Evolutionary conservation across 257 asterid genomes (phyloP), one percentile per base, ranked within the genome.

Genomic region (Solanum gracilifrons): DNA sequence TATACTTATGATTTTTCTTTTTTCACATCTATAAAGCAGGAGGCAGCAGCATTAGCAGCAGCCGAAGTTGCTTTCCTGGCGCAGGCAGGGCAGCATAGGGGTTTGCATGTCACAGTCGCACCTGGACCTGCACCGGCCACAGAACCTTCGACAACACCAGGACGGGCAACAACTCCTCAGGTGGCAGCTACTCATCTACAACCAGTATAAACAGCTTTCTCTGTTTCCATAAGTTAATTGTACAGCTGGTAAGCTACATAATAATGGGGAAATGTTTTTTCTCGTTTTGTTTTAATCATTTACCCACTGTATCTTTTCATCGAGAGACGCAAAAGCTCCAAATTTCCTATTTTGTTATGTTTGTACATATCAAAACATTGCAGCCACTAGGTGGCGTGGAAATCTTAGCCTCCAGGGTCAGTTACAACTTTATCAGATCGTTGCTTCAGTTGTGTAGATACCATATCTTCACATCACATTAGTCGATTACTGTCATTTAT

Each of bases 1-100:
- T 29, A 31, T 46, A 13, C 58, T 23, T 39, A 1, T 83, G 60
- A 4, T 73, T 82, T 83, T 66, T 82, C 31, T 46, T 87, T 4
- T 69, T 41, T 72, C 43, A 48, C 31, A 31, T 46, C 4, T 13
- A 21, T 25, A 32, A 87, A 83, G 23, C 92, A 92, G 94, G 94
- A 92, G 88, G 93, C 92, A 25, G 92, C 93, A 31, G 88, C 64
- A 55, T 18, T 55, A 18, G 89, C 93, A 46, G 92, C 94, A 36
- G 91, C 92, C 7, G 93, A 92, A 87, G 93, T 92, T 84, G 93
- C 93, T 72, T 92, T 91, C 86, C 84, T 92, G 89, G 83, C 91
- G 71, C 92, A 90, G 88, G 88, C 93, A 15, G 92, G 92, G 75
- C 93, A 90, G 36, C 93, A 66, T 33, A 89, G 93, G 86, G 91